Conservation (phyloP, 495 filamentous ascomycete genomes). For the Hyphodiscus hymeniophilus region DNA sequence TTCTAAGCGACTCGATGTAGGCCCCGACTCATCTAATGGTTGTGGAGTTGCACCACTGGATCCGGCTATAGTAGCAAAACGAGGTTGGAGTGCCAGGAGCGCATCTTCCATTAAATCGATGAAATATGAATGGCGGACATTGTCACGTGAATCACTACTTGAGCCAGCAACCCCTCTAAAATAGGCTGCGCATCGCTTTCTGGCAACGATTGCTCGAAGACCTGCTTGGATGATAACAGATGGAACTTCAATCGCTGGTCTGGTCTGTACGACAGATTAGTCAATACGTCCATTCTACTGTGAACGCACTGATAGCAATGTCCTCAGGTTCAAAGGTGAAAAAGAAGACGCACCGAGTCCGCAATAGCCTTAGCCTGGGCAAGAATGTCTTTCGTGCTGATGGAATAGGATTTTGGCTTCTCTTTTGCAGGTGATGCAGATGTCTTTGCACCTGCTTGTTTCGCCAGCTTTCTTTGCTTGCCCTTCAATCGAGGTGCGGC, state of each 20-base stretch:
- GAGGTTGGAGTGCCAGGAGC: background rate
- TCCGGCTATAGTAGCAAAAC: background rate
- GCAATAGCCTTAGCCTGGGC: constrained; percentile 2
- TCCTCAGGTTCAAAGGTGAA: no score
- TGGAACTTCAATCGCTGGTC: background rate
- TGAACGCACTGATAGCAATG: no score
- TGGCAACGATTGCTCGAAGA: background rate
- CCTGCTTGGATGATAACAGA: background rate
- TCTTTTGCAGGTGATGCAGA: background rate
- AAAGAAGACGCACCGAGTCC: background rate
- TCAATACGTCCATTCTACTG: no score
- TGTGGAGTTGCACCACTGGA: background rate
- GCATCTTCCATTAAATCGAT: constrained; percentile 2
- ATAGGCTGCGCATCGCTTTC: background rate
- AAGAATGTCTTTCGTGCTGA: background rate
- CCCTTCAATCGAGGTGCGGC: constrained; percentile 1
- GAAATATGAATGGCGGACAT: background rate
- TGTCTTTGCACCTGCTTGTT: background rate
- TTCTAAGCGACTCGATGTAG: background rate
- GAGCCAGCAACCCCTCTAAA: background rate
- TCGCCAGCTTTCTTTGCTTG: constrained; percentile 1
- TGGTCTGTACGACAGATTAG: no score
- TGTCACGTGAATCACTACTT: background rate
- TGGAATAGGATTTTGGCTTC: background rate
- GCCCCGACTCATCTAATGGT: background rate